These are phyloP conservation scores for Geranium brycei DNA, from an alignment of 345 rosid species.

Conservation along the genomic window DNA sequence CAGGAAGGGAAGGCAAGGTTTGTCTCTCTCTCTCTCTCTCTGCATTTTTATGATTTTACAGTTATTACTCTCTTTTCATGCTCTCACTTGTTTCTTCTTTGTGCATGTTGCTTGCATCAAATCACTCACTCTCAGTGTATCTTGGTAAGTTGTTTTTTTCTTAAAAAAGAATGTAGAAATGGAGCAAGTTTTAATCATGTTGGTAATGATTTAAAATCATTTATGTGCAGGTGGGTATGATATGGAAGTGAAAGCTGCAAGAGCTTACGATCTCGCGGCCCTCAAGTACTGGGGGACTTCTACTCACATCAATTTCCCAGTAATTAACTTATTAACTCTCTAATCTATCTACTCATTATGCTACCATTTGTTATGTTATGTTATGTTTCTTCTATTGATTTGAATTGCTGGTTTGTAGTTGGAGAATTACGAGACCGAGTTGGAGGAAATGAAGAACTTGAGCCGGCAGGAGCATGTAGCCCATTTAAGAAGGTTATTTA, in stretches of 20 bases:
- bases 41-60: constrained; percentile 5
- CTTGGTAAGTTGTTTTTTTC: constrained; percentile 32
- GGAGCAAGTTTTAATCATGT: not conserved
- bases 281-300: constrained; percentile 82
- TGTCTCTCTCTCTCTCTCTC: constrained; percentile 15
- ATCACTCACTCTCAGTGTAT: constrained; percentile 39
- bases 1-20: constrained; percentile 88
- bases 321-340: constrained; percentile 4
- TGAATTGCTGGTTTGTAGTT: constrained; percentile 21
- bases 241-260: constrained; percentile 78
- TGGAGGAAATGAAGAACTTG: constrained; percentile 74
- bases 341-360: not conserved
- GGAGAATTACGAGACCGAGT: constrained; percentile 44
- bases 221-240: constrained; percentile 59
- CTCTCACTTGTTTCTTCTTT: constrained; percentile 19
- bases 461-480: constrained; percentile 75
- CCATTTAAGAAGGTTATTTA: constrained; percentile 46
- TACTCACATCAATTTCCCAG: constrained; percentile 64
- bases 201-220: not conserved
- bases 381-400: not conserved
- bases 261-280: constrained; percentile 78
- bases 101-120: constrained; percentile 26
- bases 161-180: not conserved
- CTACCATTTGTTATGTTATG: not conserved
- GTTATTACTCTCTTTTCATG: constrained; percentile 1